A percentile compares a stretch with the other conserved stretches of the same genome.
Conservation (phyloP, 768 basidiomycete genomes). For the Serendipita sp. region DNA sequence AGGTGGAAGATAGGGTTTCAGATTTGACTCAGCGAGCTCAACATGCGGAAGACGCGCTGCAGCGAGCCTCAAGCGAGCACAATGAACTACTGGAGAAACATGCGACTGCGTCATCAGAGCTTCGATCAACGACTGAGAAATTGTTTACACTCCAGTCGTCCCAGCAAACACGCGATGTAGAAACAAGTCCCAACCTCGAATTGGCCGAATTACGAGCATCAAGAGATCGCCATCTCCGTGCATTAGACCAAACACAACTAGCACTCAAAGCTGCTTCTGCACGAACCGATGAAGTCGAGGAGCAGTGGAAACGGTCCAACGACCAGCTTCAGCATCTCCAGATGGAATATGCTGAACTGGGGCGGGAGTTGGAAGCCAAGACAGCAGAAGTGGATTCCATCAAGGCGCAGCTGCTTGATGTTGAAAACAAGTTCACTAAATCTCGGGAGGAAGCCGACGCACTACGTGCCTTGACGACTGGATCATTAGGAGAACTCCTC, state of each 20-base stretch:
- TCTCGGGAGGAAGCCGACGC: constrained; percentile 88
- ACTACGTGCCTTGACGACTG: constrained; percentile 71
- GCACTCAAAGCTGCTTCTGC: constrained; percentile 62
- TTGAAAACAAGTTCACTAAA: constrained; percentile 82
- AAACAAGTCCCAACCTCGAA: constrained; percentile 46
- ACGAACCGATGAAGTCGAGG: constrained; percentile 65
- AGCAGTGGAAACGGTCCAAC: constrained; percentile 50
- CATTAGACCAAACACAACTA: constrained; percentile 68
- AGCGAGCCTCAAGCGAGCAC: constrained; percentile 47
- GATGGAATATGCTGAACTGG: constrained; percentile 58
- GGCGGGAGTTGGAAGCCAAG: constrained; percentile 64
- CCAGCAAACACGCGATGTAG: constrained; percentile 64
- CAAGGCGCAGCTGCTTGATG: constrained; percentile 49
- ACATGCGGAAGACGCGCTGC: constrained; percentile 35
- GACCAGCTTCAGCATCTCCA: constrained; percentile 58
- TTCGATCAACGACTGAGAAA: constrained; percentile 64
- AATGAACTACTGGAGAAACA: constrained; percentile 53
- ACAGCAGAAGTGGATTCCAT: constrained; percentile 57
- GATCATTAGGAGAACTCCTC: constrained; percentile 68
- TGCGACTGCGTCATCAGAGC: constrained; percentile 38
- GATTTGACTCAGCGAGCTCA: constrained; percentile 68
- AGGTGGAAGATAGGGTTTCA: constrained; percentile 59
- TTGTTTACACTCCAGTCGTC: constrained; percentile 57
- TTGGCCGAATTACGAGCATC: constrained; percentile 53
- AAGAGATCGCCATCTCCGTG: constrained; percentile 71